Evolutionary conservation across 768 basidiomycete genomes (phyloP).

Genomic region (Omphalotus guepiniiformis): DNA sequence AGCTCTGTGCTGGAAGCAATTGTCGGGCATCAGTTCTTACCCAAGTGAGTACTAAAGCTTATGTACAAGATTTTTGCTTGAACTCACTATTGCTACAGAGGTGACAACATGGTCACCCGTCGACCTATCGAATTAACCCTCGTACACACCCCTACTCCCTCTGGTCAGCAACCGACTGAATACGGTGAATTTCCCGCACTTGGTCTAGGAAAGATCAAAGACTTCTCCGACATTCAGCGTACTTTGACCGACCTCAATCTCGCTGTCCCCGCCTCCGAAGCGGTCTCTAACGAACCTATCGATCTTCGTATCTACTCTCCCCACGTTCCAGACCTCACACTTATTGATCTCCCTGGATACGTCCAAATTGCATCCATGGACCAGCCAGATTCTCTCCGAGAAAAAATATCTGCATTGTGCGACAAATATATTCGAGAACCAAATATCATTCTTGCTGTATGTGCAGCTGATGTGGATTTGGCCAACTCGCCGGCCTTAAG

Average conservation of each 20-base stretch:
- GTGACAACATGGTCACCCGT: slow-evolving; percentile 98
- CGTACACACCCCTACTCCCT: slow-evolving; percentile 75
- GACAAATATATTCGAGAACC: slow-evolving; percentile 99
- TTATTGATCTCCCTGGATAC: slow-evolving; percentile 97
- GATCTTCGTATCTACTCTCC: slow-evolving; percentile 96
- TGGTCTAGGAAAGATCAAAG: slow-evolving; percentile 83
- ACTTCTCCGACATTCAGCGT: slow-evolving; percentile 89
- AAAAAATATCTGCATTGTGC: slow-evolving; percentile 85
- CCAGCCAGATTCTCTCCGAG: slow-evolving; percentile 91
- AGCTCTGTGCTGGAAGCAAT: slow-evolving; percentile 96
- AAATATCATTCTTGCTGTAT: slow-evolving; percentile 99
- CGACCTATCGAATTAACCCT: slow-evolving; percentile 97
- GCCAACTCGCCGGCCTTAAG: slow-evolving; percentile 96
- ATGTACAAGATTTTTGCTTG: slow-evolving; percentile 2
- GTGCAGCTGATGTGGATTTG: slow-evolving; percentile 96
- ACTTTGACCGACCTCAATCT: slow-evolving; percentile 94
- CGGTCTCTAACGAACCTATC: slow-evolving; percentile 92
- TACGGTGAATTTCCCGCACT: slow-evolving; percentile 94
- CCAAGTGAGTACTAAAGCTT: slow-evolving; percentile 65
- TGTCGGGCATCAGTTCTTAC: slow-evolving; percentile 96
- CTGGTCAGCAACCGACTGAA: slow-evolving; percentile 58
- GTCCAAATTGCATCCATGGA: slow-evolving; percentile 93
- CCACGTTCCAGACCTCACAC: slow-evolving; percentile 92
- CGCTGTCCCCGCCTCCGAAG: slow-evolving; percentile 84
- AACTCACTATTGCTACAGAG: slow-evolving; percentile 45